Evolutionary conservation across 73 alveolate species (phyloP).

Genomic region (Stentor coeruleus): DNA sequence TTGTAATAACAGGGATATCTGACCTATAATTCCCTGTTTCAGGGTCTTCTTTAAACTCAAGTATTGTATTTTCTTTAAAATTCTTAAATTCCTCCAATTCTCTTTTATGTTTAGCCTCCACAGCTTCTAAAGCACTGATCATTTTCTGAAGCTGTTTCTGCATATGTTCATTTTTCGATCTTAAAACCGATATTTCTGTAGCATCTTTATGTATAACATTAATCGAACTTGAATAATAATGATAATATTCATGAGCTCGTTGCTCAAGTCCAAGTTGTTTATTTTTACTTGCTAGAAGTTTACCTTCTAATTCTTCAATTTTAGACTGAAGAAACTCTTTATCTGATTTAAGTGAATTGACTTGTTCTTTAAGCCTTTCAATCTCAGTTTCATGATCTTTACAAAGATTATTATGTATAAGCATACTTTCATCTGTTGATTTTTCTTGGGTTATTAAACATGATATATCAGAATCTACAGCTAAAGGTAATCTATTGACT

Average conservation of each 20-base stretch:
- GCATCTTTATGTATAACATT: background rate
- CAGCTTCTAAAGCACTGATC: background rate
- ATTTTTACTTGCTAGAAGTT: background rate
- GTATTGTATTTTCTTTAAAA: background rate
- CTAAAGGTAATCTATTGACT: background rate
- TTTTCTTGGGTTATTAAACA: background rate
- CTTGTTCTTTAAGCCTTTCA: background rate
- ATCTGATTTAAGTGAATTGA: background rate
- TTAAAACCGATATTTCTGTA: conserved; percentile 1
- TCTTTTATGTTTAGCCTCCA: background rate
- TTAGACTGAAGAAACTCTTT: background rate
- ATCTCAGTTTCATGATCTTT: background rate
- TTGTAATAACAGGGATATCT: background rate
- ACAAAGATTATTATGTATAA: background rate
- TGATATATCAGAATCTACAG: background rate
- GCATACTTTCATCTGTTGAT: background rate
- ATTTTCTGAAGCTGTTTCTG: background rate
- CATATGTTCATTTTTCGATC: background rate
- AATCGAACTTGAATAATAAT: background rate
- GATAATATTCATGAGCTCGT: conserved; percentile 17
- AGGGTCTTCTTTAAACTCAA: background rate
- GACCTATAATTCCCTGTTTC: background rate
- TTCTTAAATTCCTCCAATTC: background rate
- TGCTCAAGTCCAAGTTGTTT: conserved; percentile 8
- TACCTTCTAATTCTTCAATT: background rate